Evolutionary conservation across 768 basidiomycete genomes (phyloP).

Genomic region (Pleurotus citrinopileatus): DNA sequence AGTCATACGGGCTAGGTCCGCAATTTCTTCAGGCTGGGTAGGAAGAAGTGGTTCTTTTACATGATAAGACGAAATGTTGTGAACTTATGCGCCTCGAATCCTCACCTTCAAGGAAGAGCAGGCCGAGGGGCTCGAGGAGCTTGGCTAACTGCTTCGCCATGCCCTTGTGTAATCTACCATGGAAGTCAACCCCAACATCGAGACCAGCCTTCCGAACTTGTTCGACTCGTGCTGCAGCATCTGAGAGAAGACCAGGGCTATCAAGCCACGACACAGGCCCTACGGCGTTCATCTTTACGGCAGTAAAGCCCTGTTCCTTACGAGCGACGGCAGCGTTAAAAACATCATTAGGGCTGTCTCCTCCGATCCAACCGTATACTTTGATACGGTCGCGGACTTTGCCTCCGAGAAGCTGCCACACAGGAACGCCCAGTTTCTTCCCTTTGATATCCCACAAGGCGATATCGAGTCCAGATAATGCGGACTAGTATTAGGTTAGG

Average conservation of each 20-base stretch:
- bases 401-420: slow-evolving; percentile 69
- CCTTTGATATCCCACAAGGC: slow-evolving; percentile 79
- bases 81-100: neutral
- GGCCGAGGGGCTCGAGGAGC: slow-evolving; percentile 53
- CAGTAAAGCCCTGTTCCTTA: slow-evolving; percentile 62
- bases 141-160: slow-evolving; percentile 69
- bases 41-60: neutral
- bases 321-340: slow-evolving; percentile 47
- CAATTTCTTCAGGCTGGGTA: slow-evolving; percentile 54
- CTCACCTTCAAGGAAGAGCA: slow-evolving; percentile 64
- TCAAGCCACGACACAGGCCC: slow-evolving; percentile 55
- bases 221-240: slow-evolving; percentile 49
- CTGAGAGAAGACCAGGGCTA: slow-evolving; percentile 49
- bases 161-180: slow-evolving; percentile 65
- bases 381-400: slow-evolving; percentile 58
- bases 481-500: slow-evolving; percentile 32
- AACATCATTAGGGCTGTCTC: slow-evolving; percentile 52
- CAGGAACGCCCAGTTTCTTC: slow-evolving; percentile 63
- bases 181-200: slow-evolving; percentile 70
- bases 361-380: slow-evolving; percentile 63
- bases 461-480: slow-evolving; percentile 61
- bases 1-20: slow-evolving; percentile 50
- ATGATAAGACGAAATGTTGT: neutral
- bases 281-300: slow-evolving; percentile 70
- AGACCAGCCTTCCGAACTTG: slow-evolving; percentile 51